Evolutionary conservation across 2,329 filamentous ascomycete genomes (phyloP).

Genomic region (Apiospora phragmitis): DNA sequence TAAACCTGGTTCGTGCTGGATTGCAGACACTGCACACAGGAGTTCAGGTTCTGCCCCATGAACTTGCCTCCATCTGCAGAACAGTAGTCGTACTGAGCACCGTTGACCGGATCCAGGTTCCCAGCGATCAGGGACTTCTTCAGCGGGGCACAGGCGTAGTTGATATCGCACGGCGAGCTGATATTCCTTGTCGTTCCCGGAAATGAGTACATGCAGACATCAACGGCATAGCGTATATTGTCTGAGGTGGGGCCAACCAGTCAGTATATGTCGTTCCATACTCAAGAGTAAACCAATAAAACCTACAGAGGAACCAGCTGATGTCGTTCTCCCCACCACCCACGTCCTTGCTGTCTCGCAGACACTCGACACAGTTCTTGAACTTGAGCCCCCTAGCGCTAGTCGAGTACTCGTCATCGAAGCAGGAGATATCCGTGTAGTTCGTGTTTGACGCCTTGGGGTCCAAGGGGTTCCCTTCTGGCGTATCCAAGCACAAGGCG

Average conservation of each 20-base stretch:
- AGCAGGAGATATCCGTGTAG: conserved; percentile 48
- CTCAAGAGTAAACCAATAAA: too few relatives aligned
- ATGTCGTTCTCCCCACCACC: conserved; percentile 42
- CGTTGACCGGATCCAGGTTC: conserved; percentile 25
- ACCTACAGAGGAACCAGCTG: conserved; percentile 50
- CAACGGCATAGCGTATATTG: conserved; percentile 49
- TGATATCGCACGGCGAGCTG: conserved; percentile 44
- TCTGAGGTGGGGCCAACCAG: too few relatives aligned
- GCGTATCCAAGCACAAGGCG: conserved; percentile 44
- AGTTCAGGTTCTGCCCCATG: conserved; percentile 26
- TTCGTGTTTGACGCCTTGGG: conserved; percentile 42
- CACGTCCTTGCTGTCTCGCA: conserved; percentile 44
- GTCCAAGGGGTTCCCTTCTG: conserved; percentile 33
- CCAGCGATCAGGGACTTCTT: conserved; percentile 38
- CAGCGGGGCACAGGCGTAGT: conserved; percentile 42
- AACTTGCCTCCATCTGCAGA: conserved; percentile 36
- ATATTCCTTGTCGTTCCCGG: conserved; percentile 31
- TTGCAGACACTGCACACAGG: conserved; percentile 45
- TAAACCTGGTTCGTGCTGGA: conserved; percentile 41
- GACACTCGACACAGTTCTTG: conserved; percentile 47
- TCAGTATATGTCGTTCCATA: too few relatives aligned
- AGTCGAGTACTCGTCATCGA: conserved; percentile 41
- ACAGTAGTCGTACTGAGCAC: conserved; percentile 42
- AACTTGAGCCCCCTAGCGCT: conserved; percentile 42
- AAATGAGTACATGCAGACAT: conserved; percentile 46